Evolutionary conservation across 192 early-diverging fungal species (phyloP).

Genomic region (Kappamyces sp.): DNA sequence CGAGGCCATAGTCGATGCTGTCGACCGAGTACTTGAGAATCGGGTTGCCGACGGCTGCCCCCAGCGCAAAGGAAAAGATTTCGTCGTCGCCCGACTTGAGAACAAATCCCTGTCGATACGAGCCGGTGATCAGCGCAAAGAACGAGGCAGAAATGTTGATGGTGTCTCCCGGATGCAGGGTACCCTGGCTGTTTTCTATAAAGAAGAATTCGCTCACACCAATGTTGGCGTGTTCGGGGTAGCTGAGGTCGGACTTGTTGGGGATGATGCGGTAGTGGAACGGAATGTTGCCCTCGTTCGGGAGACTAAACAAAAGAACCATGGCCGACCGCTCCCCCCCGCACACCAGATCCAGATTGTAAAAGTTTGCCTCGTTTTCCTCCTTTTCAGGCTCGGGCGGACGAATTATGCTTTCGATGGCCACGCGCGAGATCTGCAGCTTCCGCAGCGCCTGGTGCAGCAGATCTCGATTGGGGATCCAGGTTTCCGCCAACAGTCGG

Average conservation of each 20-base stretch:
- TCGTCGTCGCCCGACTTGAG: constrained; percentile 44
- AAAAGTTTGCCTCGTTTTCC: constrained; percentile 32
- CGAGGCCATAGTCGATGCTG: constrained; percentile 50
- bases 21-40: constrained; percentile 29
- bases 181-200: constrained; percentile 22
- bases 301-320: constrained; percentile 47
- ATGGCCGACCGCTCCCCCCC: constrained; percentile 33
- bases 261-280: constrained; percentile 39
- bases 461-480: constrained; percentile 51
- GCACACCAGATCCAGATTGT: constrained; percentile 39
- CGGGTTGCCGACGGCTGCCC: constrained; percentile 47
- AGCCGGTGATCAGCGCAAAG: constrained; percentile 28
- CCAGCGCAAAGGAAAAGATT: constrained; percentile 44
- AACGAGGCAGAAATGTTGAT: constrained; percentile 45
- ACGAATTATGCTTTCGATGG: constrained; percentile 36
- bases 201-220: constrained; percentile 21
- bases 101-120: constrained; percentile 46
- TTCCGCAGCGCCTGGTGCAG: constrained; percentile 32
- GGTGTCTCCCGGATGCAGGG: constrained; percentile 33
- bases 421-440: constrained; percentile 38
- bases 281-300: constrained; percentile 46
- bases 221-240: constrained; percentile 22
- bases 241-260: constrained; percentile 25
- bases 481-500: constrained; percentile 37
- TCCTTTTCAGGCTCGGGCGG: constrained; percentile 16